phyloP scores from a whole-genome alignment of 2,329 filamentous ascomycete species.

The Blastomyces gilchristii region DNA sequence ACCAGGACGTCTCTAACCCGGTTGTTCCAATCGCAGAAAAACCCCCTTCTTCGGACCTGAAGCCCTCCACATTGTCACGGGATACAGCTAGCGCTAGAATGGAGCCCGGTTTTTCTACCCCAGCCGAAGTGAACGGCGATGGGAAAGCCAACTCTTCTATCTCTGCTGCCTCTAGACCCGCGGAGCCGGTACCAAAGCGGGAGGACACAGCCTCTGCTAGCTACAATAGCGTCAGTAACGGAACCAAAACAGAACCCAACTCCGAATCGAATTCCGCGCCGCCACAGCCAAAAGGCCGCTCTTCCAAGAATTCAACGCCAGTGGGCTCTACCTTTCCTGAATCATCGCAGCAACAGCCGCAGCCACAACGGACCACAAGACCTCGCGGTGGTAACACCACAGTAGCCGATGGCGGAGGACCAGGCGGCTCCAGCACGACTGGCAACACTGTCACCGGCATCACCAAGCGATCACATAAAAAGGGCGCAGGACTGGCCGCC shows the following conservation, averaged over 20 bases:
- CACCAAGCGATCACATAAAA: constrained; percentile 29
- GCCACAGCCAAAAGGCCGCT: constrained; percentile 16
- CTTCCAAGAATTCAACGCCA: constrained; percentile 24
- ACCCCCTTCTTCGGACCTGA: constrained; percentile 38
- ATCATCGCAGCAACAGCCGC: constrained; percentile 15
- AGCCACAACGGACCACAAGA: constrained; percentile 17
- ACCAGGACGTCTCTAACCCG: constrained; percentile 21
- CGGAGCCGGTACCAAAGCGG: constrained; percentile 22
- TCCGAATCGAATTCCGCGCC: constrained; percentile 2
- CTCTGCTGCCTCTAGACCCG: constrained; percentile 8
- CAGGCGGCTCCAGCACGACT: neutral
- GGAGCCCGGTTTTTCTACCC: constrained; percentile 23
- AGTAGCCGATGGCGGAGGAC: neutral
- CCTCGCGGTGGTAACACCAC: constrained; percentile 12
- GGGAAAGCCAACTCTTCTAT: constrained; percentile 16
- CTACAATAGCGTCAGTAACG: constrained; percentile 12
- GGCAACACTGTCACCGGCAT: neutral
- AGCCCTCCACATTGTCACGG: constrained; percentile 41
- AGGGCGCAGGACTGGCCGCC: constrained; percentile 19
- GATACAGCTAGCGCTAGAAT: constrained; percentile 35
- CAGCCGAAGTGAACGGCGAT: constrained; percentile 20
- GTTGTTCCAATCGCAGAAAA: constrained; percentile 22
- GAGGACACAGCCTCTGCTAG: constrained; percentile 27
- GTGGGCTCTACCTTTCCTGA: constrained; percentile 22
- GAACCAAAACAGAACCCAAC: constrained; percentile 3